A percentile compares a stretch with the other conserved stretches of the same genome.
phyloP scores from a whole-genome alignment of 2,329 filamentous ascomycete species.

The Cytospora leucostoma region DNA sequence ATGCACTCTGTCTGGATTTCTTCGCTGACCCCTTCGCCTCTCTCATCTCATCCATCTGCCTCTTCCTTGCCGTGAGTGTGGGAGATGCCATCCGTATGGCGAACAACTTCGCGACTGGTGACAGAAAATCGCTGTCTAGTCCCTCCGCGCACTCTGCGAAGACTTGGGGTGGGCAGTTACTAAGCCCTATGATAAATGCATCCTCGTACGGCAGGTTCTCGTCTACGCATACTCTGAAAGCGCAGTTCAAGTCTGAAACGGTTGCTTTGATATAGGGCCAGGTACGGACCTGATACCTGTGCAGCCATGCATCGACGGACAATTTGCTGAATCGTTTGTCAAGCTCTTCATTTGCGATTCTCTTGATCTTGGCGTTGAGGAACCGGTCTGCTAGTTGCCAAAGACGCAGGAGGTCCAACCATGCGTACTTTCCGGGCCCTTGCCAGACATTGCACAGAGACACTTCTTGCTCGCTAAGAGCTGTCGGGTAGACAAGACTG shows the following conservation, averaged over 20 bases:
- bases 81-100: not conserved
- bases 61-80: not conserved
- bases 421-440: constrained; percentile 16
- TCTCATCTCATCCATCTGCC: not conserved
- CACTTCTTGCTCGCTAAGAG: not conserved
- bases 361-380: constrained; percentile 21
- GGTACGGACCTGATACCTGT: accelerated
- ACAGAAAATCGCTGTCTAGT: constrained; percentile 30
- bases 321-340: not conserved
- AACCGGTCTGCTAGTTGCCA: constrained; percentile 32
- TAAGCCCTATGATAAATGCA: constrained; percentile 28
- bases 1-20: not conserved
- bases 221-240: constrained; percentile 28
- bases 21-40: not conserved
- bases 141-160: constrained; percentile 26
- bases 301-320: not conserved
- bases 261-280: constrained; percentile 13
- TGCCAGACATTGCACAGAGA: not conserved
- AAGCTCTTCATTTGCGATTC: constrained; percentile 11
- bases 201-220: constrained; percentile 27
- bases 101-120: not conserved
- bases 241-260: constrained; percentile 29
- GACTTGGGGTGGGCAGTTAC: constrained; percentile 29
- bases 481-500: constrained; percentile 28
- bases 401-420: constrained; percentile 29